Conservation (phyloP, 139 green algal species). For the Picochlorum sp. region DNA sequence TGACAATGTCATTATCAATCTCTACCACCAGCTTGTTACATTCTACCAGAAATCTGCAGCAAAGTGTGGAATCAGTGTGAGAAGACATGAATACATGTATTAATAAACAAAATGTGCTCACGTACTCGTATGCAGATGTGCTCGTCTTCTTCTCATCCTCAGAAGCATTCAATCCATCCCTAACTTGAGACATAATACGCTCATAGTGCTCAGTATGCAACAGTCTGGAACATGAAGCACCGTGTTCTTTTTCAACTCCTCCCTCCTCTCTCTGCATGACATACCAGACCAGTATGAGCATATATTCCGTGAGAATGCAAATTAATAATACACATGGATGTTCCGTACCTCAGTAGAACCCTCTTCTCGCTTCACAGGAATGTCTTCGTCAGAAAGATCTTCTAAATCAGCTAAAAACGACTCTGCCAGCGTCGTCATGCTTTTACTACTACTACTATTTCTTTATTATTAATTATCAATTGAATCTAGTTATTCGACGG, state of each 20-base stretch:
- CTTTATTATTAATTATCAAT: no score
- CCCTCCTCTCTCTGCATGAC: no score
- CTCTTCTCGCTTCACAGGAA: background rate
- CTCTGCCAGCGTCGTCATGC: conserved; percentile 80
- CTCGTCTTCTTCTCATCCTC: conserved; percentile 1
- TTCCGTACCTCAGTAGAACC: conserved; percentile 2
- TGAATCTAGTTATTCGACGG: no score
- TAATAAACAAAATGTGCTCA: background rate
- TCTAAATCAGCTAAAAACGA: conserved; percentile 92
- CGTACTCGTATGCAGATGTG: conserved; percentile 23
- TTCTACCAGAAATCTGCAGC: conserved; percentile 77
- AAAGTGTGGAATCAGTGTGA: no score
- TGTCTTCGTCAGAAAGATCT: conserved; percentile 77
- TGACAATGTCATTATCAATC: conserved; percentile 88
- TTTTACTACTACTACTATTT: background rate
- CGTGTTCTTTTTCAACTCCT: no score
- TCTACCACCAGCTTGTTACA: conserved; percentile 94
- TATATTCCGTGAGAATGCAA: background rate
- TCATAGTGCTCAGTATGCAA: conserved; percentile 23
- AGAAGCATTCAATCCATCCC: no score
- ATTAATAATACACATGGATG: background rate
- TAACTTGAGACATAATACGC: conserved; percentile 38
- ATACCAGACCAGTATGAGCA: no score
- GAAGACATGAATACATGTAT: background rate
- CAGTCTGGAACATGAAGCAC: no score